phyloP scores from a whole-genome alignment of 1,139 yeast genomes.

The Lodderomyces elongisporus region DNA sequence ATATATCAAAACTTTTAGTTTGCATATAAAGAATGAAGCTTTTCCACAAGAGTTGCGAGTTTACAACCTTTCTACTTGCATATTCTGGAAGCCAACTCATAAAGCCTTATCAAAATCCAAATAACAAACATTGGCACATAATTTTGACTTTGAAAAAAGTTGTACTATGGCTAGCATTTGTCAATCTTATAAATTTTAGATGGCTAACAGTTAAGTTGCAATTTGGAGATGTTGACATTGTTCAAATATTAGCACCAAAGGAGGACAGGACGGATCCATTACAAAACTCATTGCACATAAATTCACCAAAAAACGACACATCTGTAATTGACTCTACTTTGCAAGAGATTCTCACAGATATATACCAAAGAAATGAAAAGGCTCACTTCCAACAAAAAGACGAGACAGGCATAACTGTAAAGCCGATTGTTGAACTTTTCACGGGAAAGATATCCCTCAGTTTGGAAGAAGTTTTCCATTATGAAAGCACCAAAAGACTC shows the following conservation, averaged over 20 bases:
- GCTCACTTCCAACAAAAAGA: constrained; percentile 15
- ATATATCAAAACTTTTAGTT: too few species aligned
- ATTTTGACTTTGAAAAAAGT: constrained; percentile 8
- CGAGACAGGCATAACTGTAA: constrained; percentile 14
- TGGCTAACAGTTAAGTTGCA: constrained; percentile 5
- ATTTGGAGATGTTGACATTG: constrained; percentile 14
- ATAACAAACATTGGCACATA: too few species aligned
- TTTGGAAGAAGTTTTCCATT: constrained; percentile 16
- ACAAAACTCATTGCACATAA: too few species aligned
- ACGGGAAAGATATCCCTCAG: background rate
- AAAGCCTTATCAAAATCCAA: too few species aligned
- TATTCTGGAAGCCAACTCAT: too few species aligned
- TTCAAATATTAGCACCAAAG: constrained; percentile 11
- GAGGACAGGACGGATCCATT: background rate
- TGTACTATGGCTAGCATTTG: constrained; percentile 8
- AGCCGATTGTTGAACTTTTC: background rate
- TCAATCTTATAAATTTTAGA: constrained; percentile 8
- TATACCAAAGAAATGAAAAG: constrained; percentile 20
- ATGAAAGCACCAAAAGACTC: background rate
- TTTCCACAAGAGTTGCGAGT: too few species aligned
- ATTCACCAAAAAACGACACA: background rate
- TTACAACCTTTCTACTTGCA: too few species aligned
- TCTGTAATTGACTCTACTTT: constrained; percentile 3
- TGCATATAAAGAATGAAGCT: too few species aligned
- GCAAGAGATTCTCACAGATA: constrained; percentile 14